Conservation (phyloP, 73 alveolate species). For the Paramecium tetraurelia region DNA sequence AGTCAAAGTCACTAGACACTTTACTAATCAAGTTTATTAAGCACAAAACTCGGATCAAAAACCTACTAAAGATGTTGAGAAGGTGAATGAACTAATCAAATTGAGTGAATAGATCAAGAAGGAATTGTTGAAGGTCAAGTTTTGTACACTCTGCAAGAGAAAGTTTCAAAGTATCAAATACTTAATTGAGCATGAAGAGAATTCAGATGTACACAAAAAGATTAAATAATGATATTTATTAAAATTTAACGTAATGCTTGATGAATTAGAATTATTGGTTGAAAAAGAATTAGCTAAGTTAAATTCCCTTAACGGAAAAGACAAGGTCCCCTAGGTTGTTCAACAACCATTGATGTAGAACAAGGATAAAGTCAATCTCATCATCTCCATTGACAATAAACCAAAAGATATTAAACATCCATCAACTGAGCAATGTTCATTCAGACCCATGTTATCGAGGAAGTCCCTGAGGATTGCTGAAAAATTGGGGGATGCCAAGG, state of each 20-base stretch:
- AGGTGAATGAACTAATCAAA: neutral
- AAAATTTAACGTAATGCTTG: slow-evolving; percentile 53
- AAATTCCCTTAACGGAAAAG: neutral
- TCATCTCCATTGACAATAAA: neutral
- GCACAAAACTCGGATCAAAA: neutral
- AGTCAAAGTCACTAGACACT: slow-evolving; percentile 7
- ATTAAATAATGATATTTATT: neutral
- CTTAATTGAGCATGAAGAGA: neutral
- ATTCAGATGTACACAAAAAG: neutral
- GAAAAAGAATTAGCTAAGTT: slow-evolving; percentile 34
- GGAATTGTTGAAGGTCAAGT: neutral
- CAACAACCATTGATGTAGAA: neutral
- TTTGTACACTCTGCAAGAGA: neutral
- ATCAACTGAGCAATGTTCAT: slow-evolving; percentile 20
- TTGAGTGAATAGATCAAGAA: slow-evolving; percentile 1
- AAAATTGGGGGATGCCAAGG: slow-evolving; percentile 50
- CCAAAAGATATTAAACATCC: neutral
- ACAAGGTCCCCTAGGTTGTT: neutral
- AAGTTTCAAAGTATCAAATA: neutral
- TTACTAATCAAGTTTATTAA: slow-evolving; percentile 4
- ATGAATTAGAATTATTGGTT: slow-evolving; percentile 15
- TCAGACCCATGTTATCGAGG: slow-evolving; percentile 52
- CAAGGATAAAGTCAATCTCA: neutral
- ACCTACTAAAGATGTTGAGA: slow-evolving; percentile 19
- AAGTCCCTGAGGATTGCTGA: slow-evolving; percentile 52